Percentiles rank a stretch among this genome's conserved stretches.
These are phyloP conservation scores for Leptodontidium sp. DNA, from an alignment of 2,329 filamentous ascomycete genomes.

Conservation along the genomic window DNA sequence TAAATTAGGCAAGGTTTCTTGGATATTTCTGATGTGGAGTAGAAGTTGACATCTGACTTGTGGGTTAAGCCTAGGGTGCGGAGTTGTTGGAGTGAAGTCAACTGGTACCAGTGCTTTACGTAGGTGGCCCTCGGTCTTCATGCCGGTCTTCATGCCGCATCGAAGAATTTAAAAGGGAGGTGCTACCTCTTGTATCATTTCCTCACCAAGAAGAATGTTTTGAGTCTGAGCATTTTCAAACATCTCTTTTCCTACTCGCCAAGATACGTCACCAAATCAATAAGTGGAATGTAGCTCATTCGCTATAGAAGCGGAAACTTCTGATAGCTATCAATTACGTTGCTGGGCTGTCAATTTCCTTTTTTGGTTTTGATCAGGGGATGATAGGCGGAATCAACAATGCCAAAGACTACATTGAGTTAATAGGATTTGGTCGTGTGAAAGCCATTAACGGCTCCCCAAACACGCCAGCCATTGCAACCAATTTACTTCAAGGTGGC, in stretches of 20 bases:
- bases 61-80: not conserved
- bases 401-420: conserved; percentile 67
- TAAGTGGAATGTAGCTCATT: conserved; percentile 57
- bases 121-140: conserved; percentile 4
- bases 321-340: conserved; percentile 69
- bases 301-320: conserved; percentile 61
- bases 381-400: conserved; percentile 71
- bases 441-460: conserved; percentile 50
- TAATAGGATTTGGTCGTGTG: conserved; percentile 71
- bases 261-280: conserved; percentile 39
- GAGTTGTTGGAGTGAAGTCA: not conserved
- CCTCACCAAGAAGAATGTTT: not conserved
- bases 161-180: not conserved
- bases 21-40: no score
- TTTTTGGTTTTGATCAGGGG: conserved; percentile 54
- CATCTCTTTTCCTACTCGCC: not conserved
- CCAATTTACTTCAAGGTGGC: conserved; percentile 68
- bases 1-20: no score
- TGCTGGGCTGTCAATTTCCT: conserved; percentile 65
- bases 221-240: not conserved
- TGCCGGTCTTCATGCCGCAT: not conserved
- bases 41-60: not conserved
- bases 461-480: conserved; percentile 62
- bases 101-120: not conserved
- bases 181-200: not conserved